These are phyloP conservation scores for Scenedesmus sp. DNA, from an alignment of 163 green algal species.

Conservation along the genomic window DNA sequence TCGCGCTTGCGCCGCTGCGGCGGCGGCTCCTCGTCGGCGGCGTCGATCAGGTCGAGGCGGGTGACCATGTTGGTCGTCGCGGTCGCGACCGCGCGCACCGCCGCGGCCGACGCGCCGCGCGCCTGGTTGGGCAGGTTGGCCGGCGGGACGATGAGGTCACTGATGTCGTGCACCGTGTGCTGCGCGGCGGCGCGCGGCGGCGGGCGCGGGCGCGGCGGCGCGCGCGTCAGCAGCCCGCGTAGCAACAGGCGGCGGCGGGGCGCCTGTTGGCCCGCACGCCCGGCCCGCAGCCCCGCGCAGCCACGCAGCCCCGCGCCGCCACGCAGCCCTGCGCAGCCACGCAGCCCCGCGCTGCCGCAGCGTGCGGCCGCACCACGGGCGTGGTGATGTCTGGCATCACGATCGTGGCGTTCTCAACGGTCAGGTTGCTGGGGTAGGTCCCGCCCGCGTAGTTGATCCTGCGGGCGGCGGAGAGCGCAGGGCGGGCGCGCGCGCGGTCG, in stretches of 20 bases:
- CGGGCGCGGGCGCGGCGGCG: background rate
- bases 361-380: background rate
- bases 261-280: too few relatives aligned
- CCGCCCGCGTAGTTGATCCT: conserved; percentile 21
- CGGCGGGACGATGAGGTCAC: conserved; percentile 14
- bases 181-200: too few relatives aligned
- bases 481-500: background rate
- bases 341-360: background rate
- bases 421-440: background rate
- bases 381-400: conserved; percentile 16
- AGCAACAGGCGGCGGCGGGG: background rate
- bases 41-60: too few relatives aligned
- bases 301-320: too few relatives aligned
- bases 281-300: background rate
- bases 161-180: conserved; percentile 14
- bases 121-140: conserved; percentile 33
- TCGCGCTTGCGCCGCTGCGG: too few relatives aligned
- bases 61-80: too few relatives aligned
- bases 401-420: background rate
- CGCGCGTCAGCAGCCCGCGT: background rate
- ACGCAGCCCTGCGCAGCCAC: background rate
- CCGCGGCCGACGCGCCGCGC: too few relatives aligned
- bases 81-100: too few relatives aligned
- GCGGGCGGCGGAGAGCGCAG: background rate
- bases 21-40: too few relatives aligned